phyloP scores from a whole-genome alignment of 169 alveolate genomes.

The Blepharisma undulans region DNA sequence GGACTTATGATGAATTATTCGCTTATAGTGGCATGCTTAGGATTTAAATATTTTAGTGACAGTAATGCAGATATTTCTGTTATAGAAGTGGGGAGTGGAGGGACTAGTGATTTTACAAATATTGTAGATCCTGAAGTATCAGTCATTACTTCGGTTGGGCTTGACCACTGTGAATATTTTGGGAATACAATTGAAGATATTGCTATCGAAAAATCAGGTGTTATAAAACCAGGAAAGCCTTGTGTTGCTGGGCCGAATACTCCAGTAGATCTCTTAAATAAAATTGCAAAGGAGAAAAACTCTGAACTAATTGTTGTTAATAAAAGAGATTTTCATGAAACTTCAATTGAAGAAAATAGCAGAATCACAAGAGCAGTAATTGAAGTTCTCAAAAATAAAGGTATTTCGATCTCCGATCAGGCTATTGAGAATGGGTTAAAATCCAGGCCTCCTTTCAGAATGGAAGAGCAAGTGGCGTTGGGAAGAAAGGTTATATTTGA shows the following conservation, averaged over 20 bases:
- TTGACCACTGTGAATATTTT: conserved; percentile 86
- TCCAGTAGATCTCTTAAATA: conserved; percentile 53
- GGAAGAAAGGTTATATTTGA: conserved; percentile 67
- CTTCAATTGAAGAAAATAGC: conserved; percentile 71
- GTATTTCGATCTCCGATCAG: conserved; percentile 50
- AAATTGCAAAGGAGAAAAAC: conserved; percentile 50
- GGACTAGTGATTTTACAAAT: conserved; percentile 90
- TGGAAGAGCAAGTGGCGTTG: neutral
- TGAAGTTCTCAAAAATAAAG: conserved; percentile 9
- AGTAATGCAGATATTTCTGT: conserved; percentile 87
- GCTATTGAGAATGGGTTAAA: neutral
- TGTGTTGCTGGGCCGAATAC: conserved; percentile 88
- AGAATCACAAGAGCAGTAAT: conserved; percentile 59
- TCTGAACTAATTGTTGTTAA: conserved; percentile 44
- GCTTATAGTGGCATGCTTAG: conserved; percentile 64
- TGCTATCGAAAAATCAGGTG: conserved; percentile 91
- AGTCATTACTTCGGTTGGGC: conserved; percentile 86
- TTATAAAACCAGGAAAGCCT: conserved; percentile 80
- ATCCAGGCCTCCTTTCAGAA: neutral
- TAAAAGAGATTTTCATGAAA: conserved; percentile 51
- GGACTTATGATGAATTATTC: conserved; percentile 71
- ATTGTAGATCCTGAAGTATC: conserved; percentile 72
- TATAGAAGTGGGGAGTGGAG: conserved; percentile 92
- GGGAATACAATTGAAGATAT: conserved; percentile 87
- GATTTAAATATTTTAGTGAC: conserved; percentile 70